Base-by-base conservation (phyloP, 129 eudicot species). In the Pittosporum tobira region DNA sequence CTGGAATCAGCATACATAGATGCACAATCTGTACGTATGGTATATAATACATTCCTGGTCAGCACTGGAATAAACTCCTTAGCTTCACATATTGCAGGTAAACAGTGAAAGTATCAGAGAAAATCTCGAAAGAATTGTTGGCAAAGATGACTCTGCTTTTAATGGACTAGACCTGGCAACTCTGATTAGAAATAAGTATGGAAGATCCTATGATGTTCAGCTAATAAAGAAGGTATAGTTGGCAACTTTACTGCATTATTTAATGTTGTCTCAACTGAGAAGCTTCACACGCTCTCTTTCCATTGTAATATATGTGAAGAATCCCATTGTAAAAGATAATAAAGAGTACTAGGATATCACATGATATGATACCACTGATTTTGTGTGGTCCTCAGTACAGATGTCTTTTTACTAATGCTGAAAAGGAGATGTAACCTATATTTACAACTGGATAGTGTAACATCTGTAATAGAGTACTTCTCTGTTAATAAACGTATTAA, bases 161-260 rank as follows among this genome's bases (percentile, higher is more conserved):
- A 84, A 75, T 45, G 99, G 99, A 59, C 55, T 84, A 38, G 99
- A 93, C 81, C 82, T 93, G 57, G 99, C 99, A 57, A 81, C 96
- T 58, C 88, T 93, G 30, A 93, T 93, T 52, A 65, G 99, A 73
- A 93, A 81, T 55, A 93, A 84, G 69, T 87, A 80, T 68, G 99
- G 99, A 57, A 71, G 84, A 60, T 93, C 99, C 12, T 93, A 93
- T 69, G 99, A 93, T 54, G 99, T 93, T 51, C 96, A 81, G 68
- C 76, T 93, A 46, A 87, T 93, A 66, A 93, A 93, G 82, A 93
- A 93, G 99, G 99, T 93, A 54, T 10, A 30, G 23, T n/a, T 43
- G 66, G 46, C 28, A n/a, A 1, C 16, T 43, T 5, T 42, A 61
- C 38, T 19, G 19, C 27, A 28, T 47, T n/a, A 0, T 47, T 28